A percentile compares a stretch with the other conserved stretches of the same genome.
Conservation (phyloP, 306 rosid genomes). For the Casuarina equisetifolia region DNA sequence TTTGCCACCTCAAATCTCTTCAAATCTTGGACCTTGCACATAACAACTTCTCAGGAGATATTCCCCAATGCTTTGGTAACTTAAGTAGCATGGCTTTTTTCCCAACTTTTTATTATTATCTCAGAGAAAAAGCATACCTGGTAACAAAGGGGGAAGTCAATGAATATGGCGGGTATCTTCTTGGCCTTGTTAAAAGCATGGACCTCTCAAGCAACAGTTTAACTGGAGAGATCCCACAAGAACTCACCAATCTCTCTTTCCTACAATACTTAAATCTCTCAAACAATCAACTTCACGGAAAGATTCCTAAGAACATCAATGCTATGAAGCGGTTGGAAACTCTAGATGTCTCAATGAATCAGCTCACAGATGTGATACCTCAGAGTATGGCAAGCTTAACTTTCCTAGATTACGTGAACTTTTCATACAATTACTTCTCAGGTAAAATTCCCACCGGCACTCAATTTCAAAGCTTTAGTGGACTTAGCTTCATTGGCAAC, state of each 20-base stretch:
- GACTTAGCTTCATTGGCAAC: slow-evolving; percentile 26
- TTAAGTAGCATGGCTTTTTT: slow-evolving; percentile 18
- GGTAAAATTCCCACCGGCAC: slow-evolving; percentile 36
- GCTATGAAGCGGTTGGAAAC: slow-evolving; percentile 29
- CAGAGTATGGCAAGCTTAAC: background rate
- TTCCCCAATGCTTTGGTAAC: background rate
- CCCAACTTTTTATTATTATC: slow-evolving; percentile 28
- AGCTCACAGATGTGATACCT: background rate
- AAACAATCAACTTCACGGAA: slow-evolving; percentile 31
- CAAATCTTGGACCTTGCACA: slow-evolving; percentile 34
- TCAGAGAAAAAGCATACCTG: background rate
- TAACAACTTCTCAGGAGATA: slow-evolving; percentile 22
- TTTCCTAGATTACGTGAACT: slow-evolving; percentile 26
- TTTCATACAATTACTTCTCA: slow-evolving; percentile 32
- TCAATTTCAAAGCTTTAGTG: slow-evolving; percentile 39
- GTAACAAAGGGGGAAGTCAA: too few relatives aligned
- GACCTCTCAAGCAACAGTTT: slow-evolving; percentile 13
- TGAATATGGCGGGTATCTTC: too few relatives aligned
- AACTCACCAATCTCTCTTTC: too few relatives aligned
- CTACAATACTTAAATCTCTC: too few relatives aligned
- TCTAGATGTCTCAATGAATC: slow-evolving; percentile 30
- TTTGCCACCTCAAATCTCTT: too few relatives aligned
- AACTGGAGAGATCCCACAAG: too few relatives aligned
- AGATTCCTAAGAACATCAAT: too few relatives aligned
- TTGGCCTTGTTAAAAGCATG: background rate